Base-by-base conservation (phyloP, 1,139 yeast genomes). In the Suhomyces wounanorum region DNA sequence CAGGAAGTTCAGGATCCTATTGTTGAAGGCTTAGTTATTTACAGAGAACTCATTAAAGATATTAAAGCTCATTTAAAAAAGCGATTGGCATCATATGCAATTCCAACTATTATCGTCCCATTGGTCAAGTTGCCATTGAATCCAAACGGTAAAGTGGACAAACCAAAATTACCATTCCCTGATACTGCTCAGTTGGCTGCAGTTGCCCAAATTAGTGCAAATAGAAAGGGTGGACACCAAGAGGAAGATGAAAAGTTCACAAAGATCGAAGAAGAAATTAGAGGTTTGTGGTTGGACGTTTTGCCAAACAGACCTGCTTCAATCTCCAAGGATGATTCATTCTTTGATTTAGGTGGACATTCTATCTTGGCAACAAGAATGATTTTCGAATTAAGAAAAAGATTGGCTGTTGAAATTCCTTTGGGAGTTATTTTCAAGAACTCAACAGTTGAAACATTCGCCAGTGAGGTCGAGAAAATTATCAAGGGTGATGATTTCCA, bases 61-160 rank as follows among this genome's bases (percentile, higher is more conserved):
- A 83, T 95, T 64, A 87, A 88, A 67, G 79, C 78, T 13, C 87
- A 89, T 68, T 81, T 95, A 69, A 90, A 90, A 72, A 89, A 87
- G 62, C 86, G 96, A 72, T 79, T 95, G 54, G 97, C 99, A 0
- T 79, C 89, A 10, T 95, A 95, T 68, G 96, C 99, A 14, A 87
- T 95, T 48, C 99, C 99, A 46, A 80, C 97, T 1, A 78, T 94
- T 41, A 85, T 94, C 63, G 94, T 95, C 48, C 98, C 97, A 26
- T 77, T 95, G 75, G 78, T 79, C 31, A 85, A 84, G 64, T 74
- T 95, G 65, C 99, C 99, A 17, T 77, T 95, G 70, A 95, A 95
- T 70, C 99, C 99, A 52, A 95, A 95, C 66, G 99, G 99, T 63
- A 95, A 95, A 71, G 91, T 95, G 49, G 99, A 95, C 71, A 95